These are phyloP conservation scores for Pneumocystis oryctolagi DNA, from an alignment of 1,139 yeast species.

Conservation along the genomic window DNA sequence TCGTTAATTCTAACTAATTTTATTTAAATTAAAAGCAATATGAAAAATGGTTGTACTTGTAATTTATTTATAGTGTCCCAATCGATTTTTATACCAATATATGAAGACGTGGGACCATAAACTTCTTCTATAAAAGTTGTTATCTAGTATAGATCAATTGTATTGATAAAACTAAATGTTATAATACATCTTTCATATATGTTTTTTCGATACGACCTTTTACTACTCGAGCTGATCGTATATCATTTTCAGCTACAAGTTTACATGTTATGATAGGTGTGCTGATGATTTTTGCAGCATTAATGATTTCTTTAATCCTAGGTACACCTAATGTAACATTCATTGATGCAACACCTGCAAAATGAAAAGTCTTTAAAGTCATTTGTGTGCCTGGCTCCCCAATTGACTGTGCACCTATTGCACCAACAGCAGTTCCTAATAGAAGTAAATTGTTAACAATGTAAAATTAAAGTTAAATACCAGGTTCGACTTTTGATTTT, in stretches of 20 bases:
- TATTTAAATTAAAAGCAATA: background rate
- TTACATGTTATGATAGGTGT: slow-evolving; percentile 95
- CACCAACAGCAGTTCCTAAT: slow-evolving; percentile 92
- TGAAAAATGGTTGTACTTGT: slow-evolving; percentile 28
- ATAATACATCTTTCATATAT: slow-evolving; percentile 43
- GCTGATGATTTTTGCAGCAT: slow-evolving; percentile 87
- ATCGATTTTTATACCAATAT: slow-evolving; percentile 68
- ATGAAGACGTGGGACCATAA: slow-evolving; percentile 66
- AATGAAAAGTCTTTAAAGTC: slow-evolving; percentile 97
- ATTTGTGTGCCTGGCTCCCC: slow-evolving; percentile 99
- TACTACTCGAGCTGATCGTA: slow-evolving; percentile 95
- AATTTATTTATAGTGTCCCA: slow-evolving; percentile 70
- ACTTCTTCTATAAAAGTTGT: slow-evolving; percentile 88
- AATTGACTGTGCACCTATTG: slow-evolving; percentile 96
- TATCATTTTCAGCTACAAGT: slow-evolving; percentile 71
- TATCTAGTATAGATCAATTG: slow-evolving; percentile 24
- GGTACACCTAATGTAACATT: slow-evolving; percentile 98
- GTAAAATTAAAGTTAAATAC: background rate
- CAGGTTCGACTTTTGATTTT: slow-evolving; percentile 85
- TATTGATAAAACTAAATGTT: background rate
- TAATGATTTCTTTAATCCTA: slow-evolving; percentile 94
- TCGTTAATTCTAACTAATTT: slow-evolving; percentile 47
- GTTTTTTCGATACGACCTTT: slow-evolving; percentile 97
- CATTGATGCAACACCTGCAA: slow-evolving; percentile 99
- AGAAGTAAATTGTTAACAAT: background rate